Base-by-base conservation (phyloP, 2,329 filamentous ascomycete genomes). In the Botrytis tulipae region DNA sequence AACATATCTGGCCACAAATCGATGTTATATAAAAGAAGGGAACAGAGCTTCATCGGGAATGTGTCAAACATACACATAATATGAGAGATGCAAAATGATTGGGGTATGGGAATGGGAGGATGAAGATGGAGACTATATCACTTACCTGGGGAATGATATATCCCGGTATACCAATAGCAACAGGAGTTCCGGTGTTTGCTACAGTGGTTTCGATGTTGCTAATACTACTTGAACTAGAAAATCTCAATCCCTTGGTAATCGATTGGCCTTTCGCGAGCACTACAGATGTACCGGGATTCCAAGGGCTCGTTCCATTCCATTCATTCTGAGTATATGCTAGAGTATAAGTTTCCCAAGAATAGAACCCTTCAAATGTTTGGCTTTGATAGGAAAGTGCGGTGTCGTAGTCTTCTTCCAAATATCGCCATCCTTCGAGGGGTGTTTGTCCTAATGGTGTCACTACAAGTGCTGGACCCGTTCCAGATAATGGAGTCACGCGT, bases 331-430 rank as follows among this genome's bases (percentile, higher is more conserved):
- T 86, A 80, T 84, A 90, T 0, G 87, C 87, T 72, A 84, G 83
- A 20, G 83, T 85, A 70, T 87, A 82, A 0, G 86, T 83, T 76
- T 89, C 86, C 87, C 87, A 90, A 76, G 89, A 87, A 74, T 90
- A 90, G 74, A 87, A 85, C 0, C 88, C 88, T 76, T 90, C 88
- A 74, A 87, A 90, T 0, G 85, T 87, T 76, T 90, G 88, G 63
- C 84, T 86, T 8, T 82, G 83, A 77, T 89, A 89, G 16, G 75
- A 77, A 0, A 83, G 83, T 16, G 78, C 80, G 0, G 82, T 80
- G 40, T 83, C 82, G 2, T 76, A 80, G 0, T 82, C 79, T 78
- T 90, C 88, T 0, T 75, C 60, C 0, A 90, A 82, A 73, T 87
- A 86, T 10, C 86, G 82, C 80, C 88, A 90, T 2, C 86, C 88